phyloP scores from a whole-genome alignment of 768 basidiomycete species.

The Podaxis pistillaris region DNA sequence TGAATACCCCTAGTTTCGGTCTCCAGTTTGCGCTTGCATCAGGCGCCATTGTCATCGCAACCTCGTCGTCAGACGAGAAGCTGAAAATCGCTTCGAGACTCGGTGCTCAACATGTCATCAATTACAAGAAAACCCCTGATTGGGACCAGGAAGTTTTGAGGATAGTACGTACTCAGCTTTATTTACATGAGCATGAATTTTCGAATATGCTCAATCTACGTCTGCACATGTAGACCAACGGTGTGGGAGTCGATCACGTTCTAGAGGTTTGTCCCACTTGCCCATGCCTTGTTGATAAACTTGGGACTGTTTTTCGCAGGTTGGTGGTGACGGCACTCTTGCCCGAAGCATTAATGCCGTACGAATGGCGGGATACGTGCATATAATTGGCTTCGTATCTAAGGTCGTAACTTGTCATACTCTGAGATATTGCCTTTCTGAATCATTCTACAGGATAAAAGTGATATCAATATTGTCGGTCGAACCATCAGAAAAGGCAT shows the following conservation, averaged over 20 bases:
- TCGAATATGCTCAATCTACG: background rate
- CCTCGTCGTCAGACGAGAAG: constrained; percentile 61
- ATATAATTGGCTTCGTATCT: constrained; percentile 45
- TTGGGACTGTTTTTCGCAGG: background rate
- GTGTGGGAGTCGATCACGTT: constrained; percentile 31
- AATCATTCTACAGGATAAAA: background rate
- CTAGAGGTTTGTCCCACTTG: constrained; percentile 24
- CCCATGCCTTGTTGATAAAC: background rate
- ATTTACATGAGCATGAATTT: background rate
- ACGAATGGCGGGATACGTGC: constrained; percentile 37
- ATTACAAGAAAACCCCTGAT: constrained; percentile 52
- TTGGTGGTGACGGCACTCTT: constrained; percentile 48
- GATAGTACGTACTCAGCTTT: constrained; percentile 25
- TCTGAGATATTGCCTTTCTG: background rate
- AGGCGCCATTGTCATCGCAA: constrained; percentile 58
- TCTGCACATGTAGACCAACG: constrained; percentile 25
- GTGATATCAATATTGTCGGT: background rate
- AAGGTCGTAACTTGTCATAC: constrained; percentile 22
- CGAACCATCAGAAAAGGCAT: background rate
- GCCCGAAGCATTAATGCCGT: constrained; percentile 34
- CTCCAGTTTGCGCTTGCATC: constrained; percentile 54
- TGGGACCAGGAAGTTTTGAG: constrained; percentile 51
- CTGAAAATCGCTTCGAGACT: constrained; percentile 45
- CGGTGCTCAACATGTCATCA: constrained; percentile 54
- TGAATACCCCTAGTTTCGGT: constrained; percentile 34